A percentile compares a stretch with the other conserved stretches of the same genome.
Evolutionary conservation across 768 basidiomycete species (phyloP).

Genomic region (Trametes gibbosa): DNA sequence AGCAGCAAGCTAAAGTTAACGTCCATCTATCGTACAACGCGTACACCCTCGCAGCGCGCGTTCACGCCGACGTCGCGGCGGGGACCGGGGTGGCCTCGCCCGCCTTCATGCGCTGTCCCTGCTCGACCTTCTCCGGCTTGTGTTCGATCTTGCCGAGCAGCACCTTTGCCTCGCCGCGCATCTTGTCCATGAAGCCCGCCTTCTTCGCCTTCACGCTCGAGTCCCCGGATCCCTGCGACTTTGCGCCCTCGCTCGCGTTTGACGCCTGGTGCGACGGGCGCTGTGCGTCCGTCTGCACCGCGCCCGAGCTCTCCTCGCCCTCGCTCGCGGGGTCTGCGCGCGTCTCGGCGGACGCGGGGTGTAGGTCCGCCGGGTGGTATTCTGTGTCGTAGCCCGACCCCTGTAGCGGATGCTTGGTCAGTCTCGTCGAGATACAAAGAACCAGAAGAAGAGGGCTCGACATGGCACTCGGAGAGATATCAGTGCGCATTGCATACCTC

Average conservation of each 20-base stretch:
- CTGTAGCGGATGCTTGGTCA: slow-evolving; percentile 6
- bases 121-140: slow-evolving; percentile 30
- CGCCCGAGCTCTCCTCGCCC: slow-evolving; percentile 13
- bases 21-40: not conserved
- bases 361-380: slow-evolving; percentile 29
- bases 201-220: slow-evolving; percentile 23
- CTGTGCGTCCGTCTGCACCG: slow-evolving; percentile 16
- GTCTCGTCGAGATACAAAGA: not conserved
- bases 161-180: slow-evolving; percentile 32
- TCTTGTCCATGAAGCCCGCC: slow-evolving; percentile 31
- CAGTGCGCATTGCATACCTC: not conserved
- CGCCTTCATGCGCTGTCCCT: slow-evolving; percentile 26
- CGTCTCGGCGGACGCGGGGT: slow-evolving; percentile 13
- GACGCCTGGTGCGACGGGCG: not conserved
- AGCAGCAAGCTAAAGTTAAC: too few relatives aligned
- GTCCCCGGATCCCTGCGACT: too few relatives aligned
- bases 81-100: slow-evolving; percentile 10
- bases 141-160: slow-evolving; percentile 29
- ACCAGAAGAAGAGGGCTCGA: not conserved
- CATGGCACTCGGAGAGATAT: not conserved
- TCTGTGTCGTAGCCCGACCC: slow-evolving; percentile 25
- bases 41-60: not conserved
- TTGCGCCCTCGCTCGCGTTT: not conserved
- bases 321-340: not conserved
- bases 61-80: not conserved